phyloP scores from a whole-genome alignment of 306 rosid genomes.

The Potentilla sterilis region DNA sequence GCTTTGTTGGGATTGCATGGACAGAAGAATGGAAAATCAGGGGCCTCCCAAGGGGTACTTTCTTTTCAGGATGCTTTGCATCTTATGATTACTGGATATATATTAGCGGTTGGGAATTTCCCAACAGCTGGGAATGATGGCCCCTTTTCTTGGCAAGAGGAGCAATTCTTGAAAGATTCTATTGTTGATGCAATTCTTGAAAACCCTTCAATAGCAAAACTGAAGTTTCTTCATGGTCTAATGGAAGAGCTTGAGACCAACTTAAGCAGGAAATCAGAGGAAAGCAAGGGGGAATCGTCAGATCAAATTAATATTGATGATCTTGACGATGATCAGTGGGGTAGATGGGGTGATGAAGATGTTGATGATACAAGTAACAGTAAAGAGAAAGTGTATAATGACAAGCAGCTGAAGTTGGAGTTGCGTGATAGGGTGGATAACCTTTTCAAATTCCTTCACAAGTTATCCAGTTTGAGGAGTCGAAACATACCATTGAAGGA shows the following conservation, averaged over 20 bases:
- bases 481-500: conserved; percentile 60
- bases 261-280: conserved; percentile 49
- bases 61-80: conserved; percentile 81
- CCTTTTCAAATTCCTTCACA: conserved; percentile 82
- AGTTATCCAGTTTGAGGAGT: conserved; percentile 60
- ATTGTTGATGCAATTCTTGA: conserved; percentile 80
- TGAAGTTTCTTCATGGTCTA: conserved; percentile 81
- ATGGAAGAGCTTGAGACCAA: conserved; percentile 74
- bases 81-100: conserved; percentile 72
- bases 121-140: conserved; percentile 88
- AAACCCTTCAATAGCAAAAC: conserved; percentile 63
- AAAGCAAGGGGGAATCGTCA: conserved; percentile 38
- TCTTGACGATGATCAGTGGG: conserved; percentile 90
- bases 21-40: conserved; percentile 45
- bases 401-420: conserved; percentile 90
- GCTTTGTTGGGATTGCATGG: conserved; percentile 57
- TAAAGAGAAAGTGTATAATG: conserved; percentile 53
- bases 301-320: conserved; percentile 52
- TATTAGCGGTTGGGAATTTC: conserved; percentile 85
- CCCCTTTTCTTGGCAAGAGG: conserved; percentile 98
- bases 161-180: conserved; percentile 78
- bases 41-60: conserved; percentile 56
- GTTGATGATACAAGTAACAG: conserved; percentile 42
- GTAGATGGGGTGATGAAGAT: conserved; percentile 93
- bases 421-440: conserved; percentile 85